Evolutionary conservation across 2,329 filamentous ascomycete species (phyloP), one percentile per base, ranked within the genome.

Genomic region (Dothidotthia symphoricarpi): DNA sequence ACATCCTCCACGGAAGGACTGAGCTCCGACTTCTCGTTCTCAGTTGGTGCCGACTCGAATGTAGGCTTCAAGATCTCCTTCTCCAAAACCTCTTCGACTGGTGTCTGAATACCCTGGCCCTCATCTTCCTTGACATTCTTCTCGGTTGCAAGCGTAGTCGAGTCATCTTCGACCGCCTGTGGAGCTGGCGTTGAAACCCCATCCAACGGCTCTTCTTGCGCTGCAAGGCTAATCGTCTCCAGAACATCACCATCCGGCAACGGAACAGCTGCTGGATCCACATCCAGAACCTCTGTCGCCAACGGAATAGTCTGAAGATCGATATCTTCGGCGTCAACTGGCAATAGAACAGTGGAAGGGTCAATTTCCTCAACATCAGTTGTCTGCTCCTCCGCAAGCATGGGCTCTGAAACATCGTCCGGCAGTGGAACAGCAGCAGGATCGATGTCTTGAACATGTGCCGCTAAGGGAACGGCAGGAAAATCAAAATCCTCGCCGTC

Each of bases 111-210:
- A 17, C 31, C 38, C 30, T 43, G 49, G 11, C 35, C 28, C 34
- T 56, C 57, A 42, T 57, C 54, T 27, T 56, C 53, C 30, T 51
- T 51, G 30, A 41, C 43, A n/a, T 53, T 41, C 11, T 51, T 49
- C 36, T 47, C 49, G 14, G 43, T 41, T 12, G 22, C n/a, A 10
- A 46, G 34, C n/a, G 41, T 17, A 2, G 38, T 35, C 36, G 31
- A 35, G 11, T 43, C 28, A 11, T 46, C 39, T 10, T 51, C 49
- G 0, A 19, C 11, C 1, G 16, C 12, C 16, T 17, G 24, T 11
- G 42, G 37, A 16, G 25, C 31, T 7, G 28, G 27, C 19, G 28
- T 29, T 3, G 19, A 22, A 22, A 25, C 28, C 3, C 27, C 35
- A 2, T 41, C 36, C 3, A 39, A 9, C n/a, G 33, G 36, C 14